Conservation (phyloP, 345 rosid genomes). For the Brassica cretica region DNA sequence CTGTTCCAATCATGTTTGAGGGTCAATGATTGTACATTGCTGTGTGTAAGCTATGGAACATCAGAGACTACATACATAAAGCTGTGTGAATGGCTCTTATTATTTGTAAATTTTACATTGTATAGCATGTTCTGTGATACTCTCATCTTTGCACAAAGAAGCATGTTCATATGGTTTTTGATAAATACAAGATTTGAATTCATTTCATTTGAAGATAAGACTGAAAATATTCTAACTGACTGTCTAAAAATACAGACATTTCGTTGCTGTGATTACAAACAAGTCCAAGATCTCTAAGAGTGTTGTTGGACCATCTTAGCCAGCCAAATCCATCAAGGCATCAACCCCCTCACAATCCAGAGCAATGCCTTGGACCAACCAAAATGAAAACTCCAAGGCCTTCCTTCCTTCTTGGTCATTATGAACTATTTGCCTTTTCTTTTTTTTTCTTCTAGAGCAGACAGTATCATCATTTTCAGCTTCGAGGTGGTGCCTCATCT, state of each 20-base stretch:
- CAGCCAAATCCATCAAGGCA: no score
- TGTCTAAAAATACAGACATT: neutral
- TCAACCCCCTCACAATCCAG: no score
- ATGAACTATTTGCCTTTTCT: neutral
- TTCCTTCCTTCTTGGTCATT: neutral
- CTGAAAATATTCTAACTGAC: neutral
- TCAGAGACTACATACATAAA: neutral
- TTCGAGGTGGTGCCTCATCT: conserved; percentile 58
- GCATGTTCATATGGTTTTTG: neutral
- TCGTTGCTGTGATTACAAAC: no score
- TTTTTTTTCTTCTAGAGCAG: neutral
- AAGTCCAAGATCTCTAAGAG: no score
- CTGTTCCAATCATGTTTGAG: conserved; percentile 14
- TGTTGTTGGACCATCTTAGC: no score
- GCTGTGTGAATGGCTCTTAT: conserved; percentile 1
- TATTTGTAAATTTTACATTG: conserved; percentile 20
- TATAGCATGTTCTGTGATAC: neutral
- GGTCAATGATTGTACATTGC: conserved; percentile 18
- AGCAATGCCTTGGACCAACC: no score
- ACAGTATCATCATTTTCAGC: conserved; percentile 33
- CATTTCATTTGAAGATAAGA: neutral
- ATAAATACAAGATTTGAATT: neutral
- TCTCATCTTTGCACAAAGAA: conserved; percentile 12
- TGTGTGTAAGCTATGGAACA: conserved; percentile 15
- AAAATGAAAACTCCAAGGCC: neutral